Percentiles rank a stretch among this genome's conserved stretches.
Evolutionary conservation across 768 basidiomycete genomes (phyloP).

Genomic region (Mycena alexandri): DNA sequence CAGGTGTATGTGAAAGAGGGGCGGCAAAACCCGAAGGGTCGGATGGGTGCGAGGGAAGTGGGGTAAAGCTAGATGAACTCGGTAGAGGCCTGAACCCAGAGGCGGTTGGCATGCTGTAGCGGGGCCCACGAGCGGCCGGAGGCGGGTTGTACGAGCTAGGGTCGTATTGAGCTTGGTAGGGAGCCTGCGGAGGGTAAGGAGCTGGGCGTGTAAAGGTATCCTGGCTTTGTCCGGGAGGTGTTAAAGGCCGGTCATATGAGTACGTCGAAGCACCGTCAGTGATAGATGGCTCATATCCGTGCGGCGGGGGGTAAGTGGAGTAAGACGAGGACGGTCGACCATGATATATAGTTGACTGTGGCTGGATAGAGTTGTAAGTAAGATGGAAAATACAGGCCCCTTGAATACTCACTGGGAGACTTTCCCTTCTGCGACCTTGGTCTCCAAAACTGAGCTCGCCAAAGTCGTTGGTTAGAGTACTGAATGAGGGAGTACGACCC

Average conservation of each 20-base stretch:
- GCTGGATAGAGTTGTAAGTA: constrained; percentile 15
- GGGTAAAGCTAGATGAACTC: constrained; percentile 52
- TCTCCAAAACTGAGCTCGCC: constrained; percentile 72
- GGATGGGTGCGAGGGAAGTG: constrained; percentile 52
- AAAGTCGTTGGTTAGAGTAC: constrained; percentile 73
- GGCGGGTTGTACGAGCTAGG: constrained; percentile 49
- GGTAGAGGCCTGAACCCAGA: constrained; percentile 76
- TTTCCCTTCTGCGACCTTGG: constrained; percentile 64
- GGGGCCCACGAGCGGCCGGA: constrained; percentile 62
- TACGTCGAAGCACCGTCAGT: constrained; percentile 49
- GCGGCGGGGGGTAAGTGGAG: constrained; percentile 48
- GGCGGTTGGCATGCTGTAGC: constrained; percentile 77
- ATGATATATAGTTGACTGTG: constrained; percentile 20
- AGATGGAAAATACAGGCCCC: background rate
- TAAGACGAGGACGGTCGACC: constrained; percentile 35
- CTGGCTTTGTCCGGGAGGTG: constrained; percentile 52
- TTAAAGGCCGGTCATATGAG: constrained; percentile 55
- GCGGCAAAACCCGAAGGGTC: constrained; percentile 53
- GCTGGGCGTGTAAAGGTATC: constrained; percentile 44
- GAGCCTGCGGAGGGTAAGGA: constrained; percentile 48
- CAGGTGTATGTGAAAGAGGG: constrained; percentile 59
- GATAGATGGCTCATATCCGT: constrained; percentile 55
- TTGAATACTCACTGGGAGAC: constrained; percentile 63
- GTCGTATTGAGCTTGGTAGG: constrained; percentile 53
- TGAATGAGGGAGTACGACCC: constrained; percentile 57